phyloP scores from a whole-genome alignment of 2,329 filamentous ascomycete species.

The Fonsecaea pugnacius region DNA sequence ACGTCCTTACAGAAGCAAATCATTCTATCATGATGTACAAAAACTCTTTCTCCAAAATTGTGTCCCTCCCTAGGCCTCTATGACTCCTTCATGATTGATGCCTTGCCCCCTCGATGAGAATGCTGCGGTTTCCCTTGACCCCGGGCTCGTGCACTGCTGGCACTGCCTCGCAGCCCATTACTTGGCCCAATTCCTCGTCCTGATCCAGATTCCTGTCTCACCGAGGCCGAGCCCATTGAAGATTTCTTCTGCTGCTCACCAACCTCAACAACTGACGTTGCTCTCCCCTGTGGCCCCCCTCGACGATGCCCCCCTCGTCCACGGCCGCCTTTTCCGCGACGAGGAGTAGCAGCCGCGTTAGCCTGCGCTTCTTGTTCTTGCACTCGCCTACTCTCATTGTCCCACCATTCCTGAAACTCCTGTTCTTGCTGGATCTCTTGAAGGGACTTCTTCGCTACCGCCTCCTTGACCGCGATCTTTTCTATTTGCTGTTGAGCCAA shows the following conservation, averaged over 20 bases:
- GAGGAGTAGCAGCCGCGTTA: constrained; percentile 26
- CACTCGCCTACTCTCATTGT: constrained; percentile 75
- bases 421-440: constrained; percentile 97
- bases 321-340: constrained; percentile 46
- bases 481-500: constrained; percentile 84
- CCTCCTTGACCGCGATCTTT: constrained; percentile 79
- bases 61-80: neutral
- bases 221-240: neutral
- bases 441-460: constrained; percentile 79
- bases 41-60: neutral
- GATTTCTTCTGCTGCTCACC: constrained; percentile 8
- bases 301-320: constrained; percentile 38
- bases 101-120: constrained; percentile 25
- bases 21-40: constrained; percentile 21
- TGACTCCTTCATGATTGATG: constrained; percentile 19
- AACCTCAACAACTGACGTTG: constrained; percentile 7
- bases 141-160: constrained; percentile 20
- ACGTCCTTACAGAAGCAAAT: neutral
- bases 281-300: constrained; percentile 35
- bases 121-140: constrained; percentile 28
- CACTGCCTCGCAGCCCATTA: constrained; percentile 16
- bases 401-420: constrained; percentile 96
- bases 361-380: constrained; percentile 63
- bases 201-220: constrained; percentile 5
- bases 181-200: constrained; percentile 17